Evolutionary conservation across 1,139 yeast species (phyloP).

Genomic region (Kluyveromyces marxianus): DNA sequence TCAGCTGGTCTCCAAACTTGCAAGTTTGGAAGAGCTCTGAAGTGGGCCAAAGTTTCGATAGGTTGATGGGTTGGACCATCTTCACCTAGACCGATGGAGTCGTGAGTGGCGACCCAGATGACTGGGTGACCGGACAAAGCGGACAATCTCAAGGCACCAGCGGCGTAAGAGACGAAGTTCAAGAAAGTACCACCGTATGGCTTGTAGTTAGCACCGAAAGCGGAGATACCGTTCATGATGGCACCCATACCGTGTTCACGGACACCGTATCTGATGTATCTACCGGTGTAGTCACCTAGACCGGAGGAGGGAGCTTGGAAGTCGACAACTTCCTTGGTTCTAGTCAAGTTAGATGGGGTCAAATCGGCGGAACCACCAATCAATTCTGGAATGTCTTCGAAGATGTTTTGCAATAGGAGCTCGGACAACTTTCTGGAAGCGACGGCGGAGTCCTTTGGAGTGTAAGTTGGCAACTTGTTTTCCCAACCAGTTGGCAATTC

Average conservation of each 20-base stretch:
- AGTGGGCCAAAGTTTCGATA: slow-evolving; percentile 95
- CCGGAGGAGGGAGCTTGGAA: slow-evolving; percentile 86
- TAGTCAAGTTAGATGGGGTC: slow-evolving; percentile 95
- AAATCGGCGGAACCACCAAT: slow-evolving; percentile 98
- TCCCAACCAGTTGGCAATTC: slow-evolving; percentile 85
- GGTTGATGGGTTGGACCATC: slow-evolving; percentile 99
- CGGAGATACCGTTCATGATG: slow-evolving; percentile 94
- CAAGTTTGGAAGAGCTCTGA: slow-evolving; percentile 93
- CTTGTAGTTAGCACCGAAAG: slow-evolving; percentile 88
- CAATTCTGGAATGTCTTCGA: slow-evolving; percentile 72
- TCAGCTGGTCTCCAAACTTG: slow-evolving; percentile 99
- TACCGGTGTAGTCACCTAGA: slow-evolving; percentile 83
- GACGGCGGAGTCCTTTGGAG: slow-evolving; percentile 69
- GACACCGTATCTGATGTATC: slow-evolving; percentile 97
- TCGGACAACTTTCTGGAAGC: slow-evolving; percentile 97
- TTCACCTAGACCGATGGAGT: slow-evolving; percentile 98
- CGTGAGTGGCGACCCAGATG: slow-evolving; percentile 98
- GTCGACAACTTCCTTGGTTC: slow-evolving; percentile 77
- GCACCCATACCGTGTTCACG: slow-evolving; percentile 99
- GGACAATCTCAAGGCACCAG: slow-evolving; percentile 94
- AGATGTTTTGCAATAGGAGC: slow-evolving; percentile 60
- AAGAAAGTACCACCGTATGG: slow-evolving; percentile 98
- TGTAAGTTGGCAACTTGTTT: slow-evolving; percentile 68
- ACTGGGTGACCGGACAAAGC: slow-evolving; percentile 93
- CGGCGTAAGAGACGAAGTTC: slow-evolving; percentile 95